Conservation (phyloP, 148 eudicot genomes). For the Rhododendron kiyosumense region DNA sequence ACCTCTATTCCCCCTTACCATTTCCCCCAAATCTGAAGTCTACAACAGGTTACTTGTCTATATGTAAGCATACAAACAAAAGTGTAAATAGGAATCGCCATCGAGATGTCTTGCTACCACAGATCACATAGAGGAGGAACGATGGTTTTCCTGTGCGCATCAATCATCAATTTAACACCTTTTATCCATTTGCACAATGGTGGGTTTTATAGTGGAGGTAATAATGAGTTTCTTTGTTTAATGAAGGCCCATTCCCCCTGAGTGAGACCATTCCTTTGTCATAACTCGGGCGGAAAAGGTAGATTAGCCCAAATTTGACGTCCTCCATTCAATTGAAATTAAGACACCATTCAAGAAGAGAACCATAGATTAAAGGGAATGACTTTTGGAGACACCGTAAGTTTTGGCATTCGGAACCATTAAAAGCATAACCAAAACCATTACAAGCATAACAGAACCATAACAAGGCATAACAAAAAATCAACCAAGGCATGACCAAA, state of each 20-base stretch:
- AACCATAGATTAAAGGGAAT: background rate
- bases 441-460: too few species aligned
- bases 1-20: background rate
- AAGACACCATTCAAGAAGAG: background rate
- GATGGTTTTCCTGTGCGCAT: background rate
- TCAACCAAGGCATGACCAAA: too few species aligned
- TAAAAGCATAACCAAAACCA: too few species aligned
- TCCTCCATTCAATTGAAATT: background rate
- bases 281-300: too few species aligned
- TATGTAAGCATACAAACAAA: background rate
- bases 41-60: background rate
- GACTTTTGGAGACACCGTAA: too few species aligned
- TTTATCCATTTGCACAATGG: background rate
- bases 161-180: too few species aligned
- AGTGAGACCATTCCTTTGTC: too few species aligned
- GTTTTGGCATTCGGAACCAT: too few species aligned
- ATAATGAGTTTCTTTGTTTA: background rate
- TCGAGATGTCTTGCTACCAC: background rate
- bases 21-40: background rate
- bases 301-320: background rate
- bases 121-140: background rate
- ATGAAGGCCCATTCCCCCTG: too few species aligned
- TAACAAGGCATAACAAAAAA: too few species aligned
- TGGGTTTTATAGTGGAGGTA: background rate
- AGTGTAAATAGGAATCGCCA: background rate